Evolutionary conservation across 331 rosid species (phyloP), one percentile per base, ranked within the genome.

Genomic region (Malus hybrid): DNA sequence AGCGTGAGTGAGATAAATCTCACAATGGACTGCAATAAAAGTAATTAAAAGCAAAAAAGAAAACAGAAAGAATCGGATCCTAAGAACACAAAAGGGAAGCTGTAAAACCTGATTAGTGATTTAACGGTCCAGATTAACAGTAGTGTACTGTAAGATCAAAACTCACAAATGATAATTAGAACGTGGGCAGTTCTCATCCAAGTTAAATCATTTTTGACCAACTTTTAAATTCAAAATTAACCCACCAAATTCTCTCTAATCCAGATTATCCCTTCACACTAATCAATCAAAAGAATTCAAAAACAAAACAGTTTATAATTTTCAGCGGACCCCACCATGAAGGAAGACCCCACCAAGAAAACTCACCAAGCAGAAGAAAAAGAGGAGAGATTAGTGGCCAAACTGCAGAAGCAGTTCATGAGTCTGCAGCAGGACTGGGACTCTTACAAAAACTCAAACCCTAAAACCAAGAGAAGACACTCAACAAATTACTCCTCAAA

Each of bases 371-470:
- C 1, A 71, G 80, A 72, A 60, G 83, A 63, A 67, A 55, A 77
- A 66, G 60, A 63, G 39, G 20, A 20, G 18, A 69, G 27, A 1
- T 5, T 11, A 0, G 32, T 9, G 5, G 70, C 48, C 14, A 71
- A 83, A 72, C 81, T 91, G 8, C 64, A 77, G 3, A 62, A 78
- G 56, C 62, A 70, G 71, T 88, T 80, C 72, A 42, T 73, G 67
- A 67, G 66, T 57, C 68, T 88, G 70, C 83, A 87, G 78, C 79
- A 73, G 78, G 84, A 88, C 10, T 88, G 92, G 93, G 60, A 82
- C 48, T 78, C 88, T 7, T 77, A 69, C 68, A 85, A 85, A 71
- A 79, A 80, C 50, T 85, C 86, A 15, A 79, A 82, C 64, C 67
- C 86, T 19, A 74, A 33, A 76, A 62, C 64, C 33, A 63, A 29